A percentile compares a stretch with the other conserved stretches of the same genome.
phyloP scores from a whole-genome alignment of 2,329 filamentous ascomycete genomes.

The Aspergillus sojae region DNA sequence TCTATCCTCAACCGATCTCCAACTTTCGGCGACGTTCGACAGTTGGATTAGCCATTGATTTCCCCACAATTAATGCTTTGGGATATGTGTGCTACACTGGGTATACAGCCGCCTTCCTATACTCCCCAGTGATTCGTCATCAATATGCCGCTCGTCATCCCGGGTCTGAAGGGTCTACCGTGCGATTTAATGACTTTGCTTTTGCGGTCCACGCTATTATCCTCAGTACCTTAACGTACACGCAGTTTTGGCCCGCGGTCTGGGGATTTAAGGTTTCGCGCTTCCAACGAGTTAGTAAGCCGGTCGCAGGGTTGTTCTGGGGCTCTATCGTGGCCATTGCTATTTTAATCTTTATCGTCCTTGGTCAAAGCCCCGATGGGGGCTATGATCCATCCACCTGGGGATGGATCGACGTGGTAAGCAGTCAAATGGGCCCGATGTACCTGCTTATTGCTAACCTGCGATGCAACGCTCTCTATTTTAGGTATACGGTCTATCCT shows the following conservation, averaged over 20 bases:
- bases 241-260: conserved; percentile 70
- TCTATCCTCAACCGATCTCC: conserved; percentile 86
- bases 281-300: conserved; percentile 57
- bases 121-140: conserved; percentile 71
- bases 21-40: conserved; percentile 79
- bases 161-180: conserved; percentile 74
- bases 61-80: conserved; percentile 71
- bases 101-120: conserved; percentile 76
- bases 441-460: background rate
- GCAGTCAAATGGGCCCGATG: conserved; percentile 19
- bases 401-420: conserved; percentile 68
- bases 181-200: conserved; percentile 84
- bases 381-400: conserved; percentile 54
- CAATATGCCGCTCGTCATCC: conserved; percentile 85
- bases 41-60: conserved; percentile 83
- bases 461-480: background rate
- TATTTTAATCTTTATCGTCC: conserved; percentile 45
- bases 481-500: conserved; percentile 70
- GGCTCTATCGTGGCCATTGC: conserved; percentile 61
- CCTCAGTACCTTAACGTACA: conserved; percentile 71
- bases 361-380: conserved; percentile 41
- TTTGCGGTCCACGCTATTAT: conserved; percentile 83
- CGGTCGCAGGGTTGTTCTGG: conserved; percentile 69
- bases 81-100: conserved; percentile 69
- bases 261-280: conserved; percentile 74